These are phyloP conservation scores for Penicillium cinerascens DNA, from an alignment of 495 filamentous ascomycete species.

Conservation along the genomic window DNA sequence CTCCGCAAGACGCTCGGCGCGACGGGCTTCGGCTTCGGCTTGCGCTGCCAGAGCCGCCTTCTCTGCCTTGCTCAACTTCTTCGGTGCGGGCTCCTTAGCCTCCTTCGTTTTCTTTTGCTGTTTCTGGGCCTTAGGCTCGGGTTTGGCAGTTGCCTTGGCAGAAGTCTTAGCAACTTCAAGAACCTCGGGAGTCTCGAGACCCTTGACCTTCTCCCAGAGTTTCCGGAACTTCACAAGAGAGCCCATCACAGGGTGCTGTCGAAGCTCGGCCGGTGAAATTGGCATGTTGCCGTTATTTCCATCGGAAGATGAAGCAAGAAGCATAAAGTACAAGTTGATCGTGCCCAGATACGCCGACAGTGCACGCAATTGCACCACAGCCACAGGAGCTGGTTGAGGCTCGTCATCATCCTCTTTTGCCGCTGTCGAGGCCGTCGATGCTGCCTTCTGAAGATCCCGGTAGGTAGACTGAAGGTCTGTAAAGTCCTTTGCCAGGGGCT, in stretches of 20 bases:
- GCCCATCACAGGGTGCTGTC: conserved; percentile 86
- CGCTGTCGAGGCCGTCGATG: conserved; percentile 46
- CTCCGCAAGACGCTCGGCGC: conserved; percentile 51
- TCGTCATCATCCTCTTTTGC: conserved; percentile 28
- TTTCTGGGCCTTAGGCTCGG: conserved; percentile 19
- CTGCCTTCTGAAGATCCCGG: conserved; percentile 52
- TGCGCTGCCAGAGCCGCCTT: conserved; percentile 49
- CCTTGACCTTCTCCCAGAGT: conserved; percentile 74
- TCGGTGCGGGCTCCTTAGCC: conserved; percentile 30
- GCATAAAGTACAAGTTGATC: conserved; percentile 88
- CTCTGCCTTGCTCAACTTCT: conserved; percentile 51
- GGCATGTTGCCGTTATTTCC: conserved; percentile 44
- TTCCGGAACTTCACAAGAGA: conserved; percentile 74
- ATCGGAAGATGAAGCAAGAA: conserved; percentile 68
- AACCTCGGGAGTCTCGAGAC: conserved; percentile 31
- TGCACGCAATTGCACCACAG: conserved; percentile 69
- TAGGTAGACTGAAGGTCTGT: conserved; percentile 65
- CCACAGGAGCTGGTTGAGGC: conserved; percentile 37
- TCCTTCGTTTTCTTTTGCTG: conserved; percentile 30
- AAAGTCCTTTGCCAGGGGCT: conserved; percentile 78
- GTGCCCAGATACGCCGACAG: conserved; percentile 80
- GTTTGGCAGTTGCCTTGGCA: conserved; percentile 5
- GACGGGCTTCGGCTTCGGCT: conserved; percentile 50
- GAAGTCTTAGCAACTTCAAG: conserved; percentile 7
- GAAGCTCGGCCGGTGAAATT: conserved; percentile 66